These are phyloP conservation scores for Acephala macrosclerotiorum DNA, from an alignment of 2,329 filamentous ascomycete genomes.

Conservation along the genomic window DNA sequence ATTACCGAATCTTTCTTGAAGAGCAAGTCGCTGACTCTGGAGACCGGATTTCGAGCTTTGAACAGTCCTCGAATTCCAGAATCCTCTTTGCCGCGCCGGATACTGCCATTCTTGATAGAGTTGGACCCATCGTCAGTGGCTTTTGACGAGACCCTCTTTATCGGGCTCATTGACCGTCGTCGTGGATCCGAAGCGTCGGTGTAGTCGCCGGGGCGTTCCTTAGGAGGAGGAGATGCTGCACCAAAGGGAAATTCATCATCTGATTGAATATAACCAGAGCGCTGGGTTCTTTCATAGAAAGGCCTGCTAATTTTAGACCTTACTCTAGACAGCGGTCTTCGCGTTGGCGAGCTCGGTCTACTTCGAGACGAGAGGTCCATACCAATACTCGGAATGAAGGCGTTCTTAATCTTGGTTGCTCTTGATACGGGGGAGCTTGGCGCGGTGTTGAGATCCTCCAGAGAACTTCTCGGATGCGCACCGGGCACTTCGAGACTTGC, in stretches of 20 bases:
- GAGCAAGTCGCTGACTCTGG: conserved; percentile 66
- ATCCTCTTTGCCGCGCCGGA: conserved; percentile 54
- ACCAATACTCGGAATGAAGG: conserved; percentile 64
- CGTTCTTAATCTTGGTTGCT: conserved; percentile 35
- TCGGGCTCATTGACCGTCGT: conserved; percentile 47
- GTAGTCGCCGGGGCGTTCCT: conserved; percentile 39
- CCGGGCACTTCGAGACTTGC: conserved; percentile 58
- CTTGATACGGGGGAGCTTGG: conserved; percentile 42
- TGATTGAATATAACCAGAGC: conserved; percentile 54
- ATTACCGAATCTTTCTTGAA: conserved; percentile 61
- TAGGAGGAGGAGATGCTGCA: conserved; percentile 24
- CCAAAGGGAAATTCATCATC: conserved; percentile 46
- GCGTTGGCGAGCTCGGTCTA: conserved; percentile 67
- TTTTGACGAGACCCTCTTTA: conserved; percentile 46
- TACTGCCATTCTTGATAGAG: conserved; percentile 56
- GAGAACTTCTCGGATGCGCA: conserved; percentile 46
- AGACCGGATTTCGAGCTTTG: conserved; percentile 73
- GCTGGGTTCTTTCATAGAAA: conserved; percentile 48
- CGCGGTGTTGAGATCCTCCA: conserved; percentile 52
- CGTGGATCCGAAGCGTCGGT: conserved; percentile 28
- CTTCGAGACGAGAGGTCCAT: conserved; percentile 71
- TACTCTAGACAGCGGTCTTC: conserved; percentile 59
- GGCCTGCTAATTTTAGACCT: conserved; percentile 48
- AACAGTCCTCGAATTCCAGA: conserved; percentile 77
- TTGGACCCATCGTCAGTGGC: conserved; percentile 56